Conservation (phyloP, 2,329 filamentous ascomycete species). For the Lasiodiplodia gonubiensis region DNA sequence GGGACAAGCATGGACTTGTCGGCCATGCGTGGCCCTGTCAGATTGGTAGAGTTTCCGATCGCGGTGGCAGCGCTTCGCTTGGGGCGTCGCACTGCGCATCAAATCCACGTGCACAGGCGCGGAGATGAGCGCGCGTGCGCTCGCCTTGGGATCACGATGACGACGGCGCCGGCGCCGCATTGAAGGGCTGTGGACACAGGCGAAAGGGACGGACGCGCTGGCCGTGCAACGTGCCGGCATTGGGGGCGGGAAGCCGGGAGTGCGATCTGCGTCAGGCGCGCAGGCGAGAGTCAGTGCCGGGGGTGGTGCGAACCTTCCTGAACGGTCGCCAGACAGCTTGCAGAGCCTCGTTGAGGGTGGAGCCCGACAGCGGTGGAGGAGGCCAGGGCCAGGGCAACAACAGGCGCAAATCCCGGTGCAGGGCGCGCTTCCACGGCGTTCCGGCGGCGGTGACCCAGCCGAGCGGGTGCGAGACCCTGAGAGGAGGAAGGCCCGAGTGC, state of each 20-base stretch:
- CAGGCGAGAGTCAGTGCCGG: conserved; percentile 12
- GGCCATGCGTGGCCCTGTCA: conserved; percentile 26
- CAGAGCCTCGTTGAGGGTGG: conserved; percentile 18
- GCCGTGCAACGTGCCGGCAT: neutral
- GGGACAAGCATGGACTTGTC: conserved; percentile 7
- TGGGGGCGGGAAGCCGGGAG: conserved; percentile 19
- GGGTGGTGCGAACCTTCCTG: conserved; percentile 7
- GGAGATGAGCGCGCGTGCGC: conserved; percentile 22
- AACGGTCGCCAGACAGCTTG: neutral
- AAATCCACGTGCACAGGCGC: conserved; percentile 26
- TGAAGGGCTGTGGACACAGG: neutral
- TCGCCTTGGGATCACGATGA: conserved; percentile 21
- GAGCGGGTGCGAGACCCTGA: conserved; percentile 24
- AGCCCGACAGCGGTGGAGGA: conserved; percentile 19
- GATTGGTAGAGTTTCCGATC: conserved; percentile 29
- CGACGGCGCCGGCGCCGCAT: neutral
- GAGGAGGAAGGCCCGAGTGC: conserved; percentile 15
- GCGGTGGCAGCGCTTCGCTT: conserved; percentile 17
- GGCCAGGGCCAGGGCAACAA: conserved; percentile 22
- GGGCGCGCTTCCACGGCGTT: conserved; percentile 25
- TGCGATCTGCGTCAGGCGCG: conserved; percentile 24
- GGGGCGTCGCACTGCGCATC: conserved; percentile 25
- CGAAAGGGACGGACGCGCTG: neutral
- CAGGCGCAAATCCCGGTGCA: conserved; percentile 24
- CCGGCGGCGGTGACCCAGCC: conserved; percentile 27